These are phyloP conservation scores for Xylaria longipes DNA, from an alignment of 495 filamentous ascomycete species.

Conservation along the genomic window DNA sequence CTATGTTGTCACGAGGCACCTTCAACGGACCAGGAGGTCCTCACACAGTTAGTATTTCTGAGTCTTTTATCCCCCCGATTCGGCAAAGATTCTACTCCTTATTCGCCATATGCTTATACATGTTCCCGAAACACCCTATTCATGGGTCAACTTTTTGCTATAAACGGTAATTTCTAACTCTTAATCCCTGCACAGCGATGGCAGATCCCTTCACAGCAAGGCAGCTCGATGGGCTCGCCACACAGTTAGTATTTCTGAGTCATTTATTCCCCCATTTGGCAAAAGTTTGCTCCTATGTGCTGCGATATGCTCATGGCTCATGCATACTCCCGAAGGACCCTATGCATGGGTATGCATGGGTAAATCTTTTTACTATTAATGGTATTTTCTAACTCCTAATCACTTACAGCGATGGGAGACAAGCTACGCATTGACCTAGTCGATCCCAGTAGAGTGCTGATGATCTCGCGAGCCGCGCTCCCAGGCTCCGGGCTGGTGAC, in stretches of 20 bases:
- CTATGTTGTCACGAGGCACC: slow-evolving; percentile 47
- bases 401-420: slow-evolving; percentile 49
- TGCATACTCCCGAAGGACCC: no score
- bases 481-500: slow-evolving; percentile 45
- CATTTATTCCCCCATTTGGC: no score
- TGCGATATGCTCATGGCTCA: no score
- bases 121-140: no score
- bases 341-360: no score
- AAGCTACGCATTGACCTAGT: slow-evolving; percentile 49
- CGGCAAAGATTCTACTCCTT: no score
- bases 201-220: slow-evolving; percentile 47
- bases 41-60: slow-evolving; percentile 32
- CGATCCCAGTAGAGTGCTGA: slow-evolving; percentile 38
- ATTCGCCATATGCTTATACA: no score
- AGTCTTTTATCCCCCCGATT: background rate
- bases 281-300: no score
- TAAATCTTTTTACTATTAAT: no score
- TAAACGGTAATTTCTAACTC: background rate
- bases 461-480: slow-evolving; percentile 43
- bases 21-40: slow-evolving; percentile 54
- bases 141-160: background rate
- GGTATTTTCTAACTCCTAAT: no score
- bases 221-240: slow-evolving; percentile 46
- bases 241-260: no score
- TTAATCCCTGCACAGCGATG: slow-evolving; percentile 31